Base-by-base conservation (phyloP, 768 basidiomycete species). In the Chalciporus piperatus region DNA sequence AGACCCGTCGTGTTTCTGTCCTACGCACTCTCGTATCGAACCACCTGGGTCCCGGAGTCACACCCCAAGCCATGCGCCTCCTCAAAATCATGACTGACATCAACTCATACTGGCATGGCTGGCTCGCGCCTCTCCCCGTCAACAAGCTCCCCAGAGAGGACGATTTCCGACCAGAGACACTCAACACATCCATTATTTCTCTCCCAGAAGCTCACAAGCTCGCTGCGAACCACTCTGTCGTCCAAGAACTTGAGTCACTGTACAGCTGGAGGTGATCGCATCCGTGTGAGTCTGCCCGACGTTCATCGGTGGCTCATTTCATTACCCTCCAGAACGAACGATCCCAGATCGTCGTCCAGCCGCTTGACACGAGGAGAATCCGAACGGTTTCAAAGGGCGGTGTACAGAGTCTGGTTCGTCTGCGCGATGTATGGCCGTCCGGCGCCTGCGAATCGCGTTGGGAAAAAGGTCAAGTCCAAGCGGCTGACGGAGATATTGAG, bases 321-420 rank as follows among this genome's bases (percentile, higher is more conserved):
- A n/a, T 43, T n/a, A 2, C 4, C 13, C 39, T 38, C 25, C 41
- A 76, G 76, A 47, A 47, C 71, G 51, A 74, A 75, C 51, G 70
- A 75, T 51, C 69, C 70, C 9, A 54, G 58, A 14, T 71, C 65
- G n/a, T 19, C 28, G 4, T 59, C 49, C 14, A 73, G 69, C 49
- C 57, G 49, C n/a, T 62, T 76, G 8, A 56, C 69, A 11, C 25
- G 39, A 2, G 22, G 19, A 7, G 75, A 77, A 50, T 69, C 71
- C n/a, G 33, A 56, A n/a, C 62, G 59, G 8, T 71, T 72, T 39
- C 56, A 55, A 9, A 39, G 51, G 5, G 71, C 66, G 6, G 12
- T 70, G 44, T 70, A 70, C 47, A 61, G 69, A 9, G 56, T 63
- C 13, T 67, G 61, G 61, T 62, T 62, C 6, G 33, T 50, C 38